Percentiles rank a stretch among this genome's conserved stretches.
These are phyloP conservation scores for Acacia melanoxylon DNA, from an alignment of 306 rosid species.

Conservation along the genomic window DNA sequence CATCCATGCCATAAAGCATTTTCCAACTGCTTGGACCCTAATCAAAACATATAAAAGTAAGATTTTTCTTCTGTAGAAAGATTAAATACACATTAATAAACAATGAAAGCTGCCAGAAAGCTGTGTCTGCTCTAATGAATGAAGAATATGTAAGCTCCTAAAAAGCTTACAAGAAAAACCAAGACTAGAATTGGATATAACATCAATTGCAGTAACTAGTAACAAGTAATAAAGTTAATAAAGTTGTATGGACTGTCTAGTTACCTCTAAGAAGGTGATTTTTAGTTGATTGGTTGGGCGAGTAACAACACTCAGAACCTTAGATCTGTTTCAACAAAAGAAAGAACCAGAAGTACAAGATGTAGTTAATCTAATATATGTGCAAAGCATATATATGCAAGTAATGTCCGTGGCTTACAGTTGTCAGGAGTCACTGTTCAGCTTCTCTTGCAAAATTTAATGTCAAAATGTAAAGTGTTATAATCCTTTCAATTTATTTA, in stretches of 20 bases:
- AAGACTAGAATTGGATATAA: background rate
- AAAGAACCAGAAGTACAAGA: slow-evolving; percentile 12
- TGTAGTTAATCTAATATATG: background rate
- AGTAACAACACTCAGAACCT: slow-evolving; percentile 53
- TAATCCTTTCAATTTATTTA: background rate
- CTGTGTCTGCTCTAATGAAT: slow-evolving; percentile 68
- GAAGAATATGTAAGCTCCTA: slow-evolving; percentile 30
- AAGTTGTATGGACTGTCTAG: background rate
- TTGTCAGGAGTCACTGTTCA: background rate
- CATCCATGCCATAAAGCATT: slow-evolving; percentile 97
- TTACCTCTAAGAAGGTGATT: slow-evolving; percentile 94
- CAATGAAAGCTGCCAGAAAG: too few species aligned
- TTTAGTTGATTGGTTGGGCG: slow-evolving; percentile 69
- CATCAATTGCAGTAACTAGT: slow-evolving; percentile 29
- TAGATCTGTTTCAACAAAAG: slow-evolving; percentile 59
- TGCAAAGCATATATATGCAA: background rate
- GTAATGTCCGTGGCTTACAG: background rate
- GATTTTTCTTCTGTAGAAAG: slow-evolving; percentile 4
- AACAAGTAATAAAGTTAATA: background rate
- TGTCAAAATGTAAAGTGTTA: too few species aligned
- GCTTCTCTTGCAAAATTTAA: background rate
- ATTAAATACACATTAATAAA: background rate
- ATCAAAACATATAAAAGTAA: slow-evolving; percentile 27
- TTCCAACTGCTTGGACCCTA: slow-evolving; percentile 79
- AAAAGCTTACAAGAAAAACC: slow-evolving; percentile 10